These are phyloP conservation scores for Sclerotinia subarctica DNA, from an alignment of 2,329 filamentous ascomycete genomes.

Conservation along the genomic window DNA sequence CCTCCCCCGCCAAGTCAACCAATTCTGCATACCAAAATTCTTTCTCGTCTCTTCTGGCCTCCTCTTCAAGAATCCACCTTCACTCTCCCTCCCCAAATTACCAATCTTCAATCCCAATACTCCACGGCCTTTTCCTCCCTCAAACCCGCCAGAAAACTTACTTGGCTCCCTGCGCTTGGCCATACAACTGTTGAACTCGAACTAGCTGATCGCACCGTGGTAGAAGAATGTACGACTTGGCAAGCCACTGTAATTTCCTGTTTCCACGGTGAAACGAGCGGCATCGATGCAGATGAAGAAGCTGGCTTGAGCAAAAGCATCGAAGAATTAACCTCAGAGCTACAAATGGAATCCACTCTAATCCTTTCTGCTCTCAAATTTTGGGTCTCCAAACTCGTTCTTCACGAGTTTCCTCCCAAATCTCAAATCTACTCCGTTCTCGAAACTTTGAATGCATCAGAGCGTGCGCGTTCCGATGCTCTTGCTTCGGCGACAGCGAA, in stretches of 20 bases:
- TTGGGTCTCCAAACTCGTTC: slow-evolving; percentile 67
- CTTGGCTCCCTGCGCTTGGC: slow-evolving; percentile 82
- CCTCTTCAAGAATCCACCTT: slow-evolving; percentile 69
- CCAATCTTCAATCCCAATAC: slow-evolving; percentile 65
- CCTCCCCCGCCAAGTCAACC: slow-evolving; percentile 36
- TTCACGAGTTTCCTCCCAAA: slow-evolving; percentile 54
- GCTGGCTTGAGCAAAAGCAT: slow-evolving; percentile 43
- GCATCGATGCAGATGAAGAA: slow-evolving; percentile 22
- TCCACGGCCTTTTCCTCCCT: slow-evolving; percentile 72
- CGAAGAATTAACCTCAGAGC: slow-evolving; percentile 49
- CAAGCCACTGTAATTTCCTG: slow-evolving; percentile 85
- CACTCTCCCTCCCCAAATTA: slow-evolving; percentile 56
- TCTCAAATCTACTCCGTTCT: slow-evolving; percentile 58
- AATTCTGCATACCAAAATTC: slow-evolving; percentile 71
- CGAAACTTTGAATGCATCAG: slow-evolving; percentile 54
- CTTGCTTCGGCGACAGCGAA: slow-evolving; percentile 28
- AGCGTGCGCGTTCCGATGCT: slow-evolving; percentile 37
- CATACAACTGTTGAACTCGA: slow-evolving; percentile 78
- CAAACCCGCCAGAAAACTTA: slow-evolving; percentile 81
- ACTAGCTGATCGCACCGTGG: slow-evolving; percentile 73
- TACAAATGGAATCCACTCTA: slow-evolving; percentile 73
- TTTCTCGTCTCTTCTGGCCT: slow-evolving; percentile 94
- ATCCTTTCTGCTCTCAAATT: slow-evolving; percentile 65
- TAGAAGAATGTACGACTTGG: slow-evolving; percentile 73
- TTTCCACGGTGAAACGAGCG: slow-evolving; percentile 54